Base-by-base conservation (phyloP, 2,329 filamentous ascomycete species). In the Tolypocladium ophioglossoides region DNA sequence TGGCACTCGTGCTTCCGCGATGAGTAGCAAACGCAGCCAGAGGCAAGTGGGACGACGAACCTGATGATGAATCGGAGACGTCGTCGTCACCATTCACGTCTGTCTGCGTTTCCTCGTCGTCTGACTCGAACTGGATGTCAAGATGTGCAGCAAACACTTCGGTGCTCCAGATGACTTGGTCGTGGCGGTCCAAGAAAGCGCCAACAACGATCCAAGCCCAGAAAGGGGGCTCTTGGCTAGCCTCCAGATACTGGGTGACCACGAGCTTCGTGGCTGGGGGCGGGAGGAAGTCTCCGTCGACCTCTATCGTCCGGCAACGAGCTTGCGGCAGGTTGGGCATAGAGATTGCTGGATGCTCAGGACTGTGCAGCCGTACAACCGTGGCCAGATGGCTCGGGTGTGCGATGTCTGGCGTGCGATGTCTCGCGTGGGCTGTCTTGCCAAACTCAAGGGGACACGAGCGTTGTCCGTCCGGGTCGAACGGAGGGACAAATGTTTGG, bases 181-280 rank as follows among this genome's bases (percentile, higher is more conserved):
- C 69, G 11, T 70, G 53, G 1, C 57, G 53, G 65, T 79, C 74
- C 63, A 75, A 77, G 52, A 78, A 79, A 1, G 71, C 70, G 0
- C 70, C 76, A 16, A 76, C 66, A 24, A 77, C 66, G 49, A 79
- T 67, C 70, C 71, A 77, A 18, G 72, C 75, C 73, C 74, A 78
- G 55, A 61, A 69, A 0, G 63, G 65, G 3, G 64, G 61, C 27
- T 66, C 62, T 2, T 61, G 63, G 18, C 65, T 67, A 10, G 64
- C 56, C 51, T 69, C 60, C 47, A 74, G 60, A 53, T 72, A 66
- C 59, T 77, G 75, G 20, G 71, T 75, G 51, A 78, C 68, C 58
- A 74, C 58, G 32, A 78, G 67, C 55, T 73, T 75, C 3, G 69
- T 71, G 14, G 77, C 77, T 3, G 76, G 73, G 47, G 64, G 61